Percentiles rank a stretch among this genome's conserved stretches.
Evolutionary conservation across 768 basidiomycete species (phyloP).

Genomic region (Suillus tomentosus): DNA sequence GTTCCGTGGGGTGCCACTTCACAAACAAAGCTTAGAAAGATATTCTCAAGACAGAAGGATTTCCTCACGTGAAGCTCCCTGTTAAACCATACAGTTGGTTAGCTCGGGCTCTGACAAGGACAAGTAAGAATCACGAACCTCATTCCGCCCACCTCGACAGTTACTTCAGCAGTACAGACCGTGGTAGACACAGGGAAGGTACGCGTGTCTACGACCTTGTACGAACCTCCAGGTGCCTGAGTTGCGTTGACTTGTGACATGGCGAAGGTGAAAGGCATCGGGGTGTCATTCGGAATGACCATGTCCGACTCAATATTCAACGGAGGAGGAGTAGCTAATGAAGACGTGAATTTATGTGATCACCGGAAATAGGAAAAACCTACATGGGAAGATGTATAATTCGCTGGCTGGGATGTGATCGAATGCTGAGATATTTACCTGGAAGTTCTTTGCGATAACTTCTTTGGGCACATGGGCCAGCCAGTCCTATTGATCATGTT

Average conservation of each 20-base stretch:
- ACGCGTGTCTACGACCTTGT: constrained; percentile 60
- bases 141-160: constrained; percentile 61
- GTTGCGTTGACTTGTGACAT: constrained; percentile 49
- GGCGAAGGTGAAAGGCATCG: constrained; percentile 55
- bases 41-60: not conserved
- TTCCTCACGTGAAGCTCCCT: constrained; percentile 49
- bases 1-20: constrained; percentile 55
- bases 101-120: not conserved
- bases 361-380: constrained; percentile 6
- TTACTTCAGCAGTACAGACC: constrained; percentile 58
- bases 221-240: constrained; percentile 52
- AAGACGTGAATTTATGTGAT: not conserved
- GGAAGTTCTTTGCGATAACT: constrained; percentile 68
- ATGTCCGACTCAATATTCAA: constrained; percentile 43
- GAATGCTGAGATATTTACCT: constrained; percentile 46
- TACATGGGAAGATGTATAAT: constrained; percentile 57
- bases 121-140: constrained; percentile 37
- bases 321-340: constrained; percentile 43
- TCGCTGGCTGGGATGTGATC: constrained; percentile 54
- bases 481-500: constrained; percentile 54
- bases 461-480: constrained; percentile 60
- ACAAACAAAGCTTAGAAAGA: not conserved
- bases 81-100: not conserved
- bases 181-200: constrained; percentile 55
- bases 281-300: constrained; percentile 51